Conservation (phyloP, 768 basidiomycete species). For the Coprinopsis strossmayeri region DNA sequence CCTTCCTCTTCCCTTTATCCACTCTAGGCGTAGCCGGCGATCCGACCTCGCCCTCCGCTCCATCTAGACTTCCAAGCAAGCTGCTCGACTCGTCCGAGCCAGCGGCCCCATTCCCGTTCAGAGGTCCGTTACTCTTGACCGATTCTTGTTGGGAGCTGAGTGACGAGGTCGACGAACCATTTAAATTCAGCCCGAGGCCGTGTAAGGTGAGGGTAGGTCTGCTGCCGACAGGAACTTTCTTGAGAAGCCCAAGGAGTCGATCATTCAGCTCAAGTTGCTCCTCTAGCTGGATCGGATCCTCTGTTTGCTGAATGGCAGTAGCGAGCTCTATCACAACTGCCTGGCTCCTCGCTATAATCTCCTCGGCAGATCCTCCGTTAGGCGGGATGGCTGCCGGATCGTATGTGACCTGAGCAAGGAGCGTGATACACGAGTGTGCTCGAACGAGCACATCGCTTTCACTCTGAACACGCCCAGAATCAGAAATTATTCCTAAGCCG, state of each 20-base stretch:
- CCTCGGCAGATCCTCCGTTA: slow-evolving; percentile 16
- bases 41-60: slow-evolving; percentile 25
- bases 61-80: slow-evolving; percentile 11
- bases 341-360: slow-evolving; percentile 40
- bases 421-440: slow-evolving; percentile 34
- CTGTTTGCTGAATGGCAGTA: slow-evolving; percentile 45
- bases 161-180: slow-evolving; percentile 18
- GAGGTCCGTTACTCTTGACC: slow-evolving; percentile 19
- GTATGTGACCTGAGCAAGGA: slow-evolving; percentile 26
- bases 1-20: slow-evolving; percentile 77
- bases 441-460: slow-evolving; percentile 43
- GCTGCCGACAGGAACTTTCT: slow-evolving; percentile 33
- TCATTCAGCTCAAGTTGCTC: slow-evolving; percentile 72
- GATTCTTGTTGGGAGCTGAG: slow-evolving; percentile 16
- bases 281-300: slow-evolving; percentile 56
- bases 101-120: slow-evolving; percentile 14
- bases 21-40: slow-evolving; percentile 53
- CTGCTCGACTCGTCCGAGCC: slow-evolving; percentile 9
- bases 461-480: slow-evolving; percentile 20
- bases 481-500: background rate
- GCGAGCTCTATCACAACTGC: slow-evolving; percentile 47
- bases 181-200: slow-evolving; percentile 38
- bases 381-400: slow-evolving; percentile 15
- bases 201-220: slow-evolving; percentile 35
- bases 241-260: slow-evolving; percentile 50